Conservation (phyloP, 73 alveolate species). For the Stentor roeselii region DNA sequence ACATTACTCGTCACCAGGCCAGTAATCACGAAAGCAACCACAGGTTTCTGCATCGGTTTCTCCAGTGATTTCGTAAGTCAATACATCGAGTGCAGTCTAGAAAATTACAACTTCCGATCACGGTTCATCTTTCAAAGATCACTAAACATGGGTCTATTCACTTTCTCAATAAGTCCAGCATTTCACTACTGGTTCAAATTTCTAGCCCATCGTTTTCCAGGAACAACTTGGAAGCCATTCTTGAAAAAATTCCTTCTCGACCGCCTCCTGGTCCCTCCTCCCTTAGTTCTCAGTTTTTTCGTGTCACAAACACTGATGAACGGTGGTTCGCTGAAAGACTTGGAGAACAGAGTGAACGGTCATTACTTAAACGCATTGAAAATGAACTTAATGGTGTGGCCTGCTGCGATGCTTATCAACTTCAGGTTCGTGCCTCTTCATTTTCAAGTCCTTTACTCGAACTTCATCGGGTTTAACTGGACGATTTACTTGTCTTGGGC, state of each 20-base stretch:
- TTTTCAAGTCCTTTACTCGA: conserved; percentile 5
- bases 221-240: not conserved
- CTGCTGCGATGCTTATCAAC: conserved; percentile 21
- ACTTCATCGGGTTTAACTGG: not conserved
- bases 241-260: not conserved
- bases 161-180: not conserved
- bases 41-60: not conserved
- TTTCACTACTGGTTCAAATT: not conserved
- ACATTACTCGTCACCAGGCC: not conserved
- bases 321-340: not conserved
- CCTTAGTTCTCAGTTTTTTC: not conserved
- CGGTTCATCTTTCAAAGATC: not conserved
- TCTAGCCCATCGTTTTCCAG: not conserved
- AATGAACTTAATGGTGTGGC: conserved; percentile 9
- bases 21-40: not conserved
- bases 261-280: not conserved
- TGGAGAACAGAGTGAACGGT: not conserved
- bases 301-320: not conserved
- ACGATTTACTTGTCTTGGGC: not conserved
- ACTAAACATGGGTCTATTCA: not conserved
- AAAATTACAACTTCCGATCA: not conserved
- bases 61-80: not conserved
- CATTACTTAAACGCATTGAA: not conserved
- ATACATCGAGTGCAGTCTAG: not conserved
- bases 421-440: conserved; percentile 11